Evolutionary conservation across 169 alveolate genomes (phyloP).

Genomic region (Eimeria zaria): DNA sequence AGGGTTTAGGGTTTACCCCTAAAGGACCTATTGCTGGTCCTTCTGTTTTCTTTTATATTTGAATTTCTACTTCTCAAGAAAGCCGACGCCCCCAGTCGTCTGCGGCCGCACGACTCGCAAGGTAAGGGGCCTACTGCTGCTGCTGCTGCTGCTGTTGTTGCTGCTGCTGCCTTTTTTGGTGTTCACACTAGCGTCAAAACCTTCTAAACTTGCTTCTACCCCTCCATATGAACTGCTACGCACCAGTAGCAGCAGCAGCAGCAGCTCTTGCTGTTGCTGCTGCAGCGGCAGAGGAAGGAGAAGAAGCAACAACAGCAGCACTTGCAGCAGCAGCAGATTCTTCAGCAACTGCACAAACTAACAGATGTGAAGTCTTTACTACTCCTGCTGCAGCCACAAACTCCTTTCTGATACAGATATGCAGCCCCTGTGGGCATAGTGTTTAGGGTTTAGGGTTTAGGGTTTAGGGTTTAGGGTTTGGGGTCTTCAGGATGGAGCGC

Average conservation of each 20-base stretch:
- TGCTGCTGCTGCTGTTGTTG: background rate
- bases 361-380: background rate
- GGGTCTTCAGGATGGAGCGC: constrained; percentile 15
- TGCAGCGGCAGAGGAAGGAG: too few species aligned
- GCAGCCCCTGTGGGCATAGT: background rate
- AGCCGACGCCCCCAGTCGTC: background rate
- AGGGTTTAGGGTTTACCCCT: background rate
- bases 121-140: background rate
- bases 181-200: background rate
- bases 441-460: constrained; percentile 37
- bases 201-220: background rate
- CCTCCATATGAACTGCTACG: background rate
- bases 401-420: background rate
- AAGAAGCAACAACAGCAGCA: too few species aligned
- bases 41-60: background rate
- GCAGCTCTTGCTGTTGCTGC: background rate
- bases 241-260: background rate
- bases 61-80: background rate
- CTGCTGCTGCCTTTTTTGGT: background rate
- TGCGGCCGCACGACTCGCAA: background rate
- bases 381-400: background rate
- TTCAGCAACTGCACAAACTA: background rate
- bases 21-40: background rate
- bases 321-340: background rate
- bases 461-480: constrained; percentile 4